Conservation (phyloP, 345 rosid genomes). For the Gossypium sturtianum region DNA sequence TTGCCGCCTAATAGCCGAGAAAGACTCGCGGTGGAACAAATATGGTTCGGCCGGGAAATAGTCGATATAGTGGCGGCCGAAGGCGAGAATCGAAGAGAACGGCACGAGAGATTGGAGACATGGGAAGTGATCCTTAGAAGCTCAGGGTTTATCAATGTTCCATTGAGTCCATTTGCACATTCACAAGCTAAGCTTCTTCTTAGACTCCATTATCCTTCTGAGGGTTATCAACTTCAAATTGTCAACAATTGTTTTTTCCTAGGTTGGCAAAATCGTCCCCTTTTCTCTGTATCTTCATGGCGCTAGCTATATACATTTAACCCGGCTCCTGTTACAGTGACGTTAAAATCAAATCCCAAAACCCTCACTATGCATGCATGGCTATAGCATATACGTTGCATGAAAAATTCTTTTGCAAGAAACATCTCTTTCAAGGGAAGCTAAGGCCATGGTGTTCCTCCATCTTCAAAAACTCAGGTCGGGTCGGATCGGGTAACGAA, state of each 20-base stretch:
- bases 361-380: constrained; percentile 12
- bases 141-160: constrained; percentile 58
- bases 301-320: constrained; percentile 16
- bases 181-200: constrained; percentile 93
- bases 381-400: constrained; percentile 16
- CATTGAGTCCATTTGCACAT: constrained; percentile 69
- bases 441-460: no score
- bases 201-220: constrained; percentile 91
- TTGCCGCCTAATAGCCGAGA: constrained; percentile 84
- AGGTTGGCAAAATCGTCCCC: constrained; percentile 83
- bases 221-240: constrained; percentile 78
- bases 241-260: constrained; percentile 56
- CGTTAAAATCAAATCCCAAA: no score
- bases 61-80: constrained; percentile 62
- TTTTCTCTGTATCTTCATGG: constrained; percentile 95
- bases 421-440: neutral
- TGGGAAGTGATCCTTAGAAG: constrained; percentile 75
- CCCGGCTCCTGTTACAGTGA: no score
- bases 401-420: constrained; percentile 13
- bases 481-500: constrained; percentile 18
- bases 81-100: constrained; percentile 50
- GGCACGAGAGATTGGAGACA: constrained; percentile 56
- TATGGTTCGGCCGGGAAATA: constrained; percentile 89
- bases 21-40: constrained; percentile 66
- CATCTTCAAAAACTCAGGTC: neutral